Evolutionary conservation across 2,329 filamentous ascomycete genomes (phyloP).

Genomic region (Fusarium fujikuroi): DNA sequence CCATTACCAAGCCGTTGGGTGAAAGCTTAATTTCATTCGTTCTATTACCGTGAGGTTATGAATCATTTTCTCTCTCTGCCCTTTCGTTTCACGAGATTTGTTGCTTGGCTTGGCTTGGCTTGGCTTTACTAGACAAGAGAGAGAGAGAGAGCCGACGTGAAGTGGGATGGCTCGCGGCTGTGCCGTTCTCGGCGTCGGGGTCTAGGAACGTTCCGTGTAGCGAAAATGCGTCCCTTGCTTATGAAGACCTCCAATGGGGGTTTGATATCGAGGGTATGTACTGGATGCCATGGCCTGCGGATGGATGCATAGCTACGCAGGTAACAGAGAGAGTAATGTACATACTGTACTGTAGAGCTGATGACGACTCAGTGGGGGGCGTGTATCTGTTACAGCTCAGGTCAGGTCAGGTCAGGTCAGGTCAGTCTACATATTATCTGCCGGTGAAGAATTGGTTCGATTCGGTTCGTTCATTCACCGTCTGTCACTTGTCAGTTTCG

Average conservation of each 20-base stretch:
- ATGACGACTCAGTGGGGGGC: conserved; percentile 22
- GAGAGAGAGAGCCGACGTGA: background rate
- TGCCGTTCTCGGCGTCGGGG: conserved; percentile 3
- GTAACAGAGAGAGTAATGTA: background rate
- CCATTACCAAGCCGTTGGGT: conserved; percentile 20
- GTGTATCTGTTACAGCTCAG: conserved; percentile 3
- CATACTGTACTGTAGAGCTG: background rate
- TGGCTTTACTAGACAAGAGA: background rate
- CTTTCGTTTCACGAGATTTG: background rate
- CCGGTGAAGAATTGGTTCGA: background rate
- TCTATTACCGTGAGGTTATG: background rate
- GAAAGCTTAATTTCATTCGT: conserved; percentile 28
- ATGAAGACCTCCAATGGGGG: background rate
- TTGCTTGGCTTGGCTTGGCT: background rate
- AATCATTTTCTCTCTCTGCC: background rate
- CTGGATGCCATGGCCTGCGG: background rate
- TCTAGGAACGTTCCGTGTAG: conserved; percentile 1
- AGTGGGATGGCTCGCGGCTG: background rate
- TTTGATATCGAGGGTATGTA: background rate
- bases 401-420: background rate
- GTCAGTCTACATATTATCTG: background rate
- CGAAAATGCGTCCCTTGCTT: conserved; percentile 8
- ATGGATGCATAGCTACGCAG: background rate
- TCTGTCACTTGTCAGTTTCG: conserved; percentile 29
- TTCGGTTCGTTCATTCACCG: background rate